Conservation (phyloP, 176 grass and related monocot species). For the Aechmea fasciata region DNA sequence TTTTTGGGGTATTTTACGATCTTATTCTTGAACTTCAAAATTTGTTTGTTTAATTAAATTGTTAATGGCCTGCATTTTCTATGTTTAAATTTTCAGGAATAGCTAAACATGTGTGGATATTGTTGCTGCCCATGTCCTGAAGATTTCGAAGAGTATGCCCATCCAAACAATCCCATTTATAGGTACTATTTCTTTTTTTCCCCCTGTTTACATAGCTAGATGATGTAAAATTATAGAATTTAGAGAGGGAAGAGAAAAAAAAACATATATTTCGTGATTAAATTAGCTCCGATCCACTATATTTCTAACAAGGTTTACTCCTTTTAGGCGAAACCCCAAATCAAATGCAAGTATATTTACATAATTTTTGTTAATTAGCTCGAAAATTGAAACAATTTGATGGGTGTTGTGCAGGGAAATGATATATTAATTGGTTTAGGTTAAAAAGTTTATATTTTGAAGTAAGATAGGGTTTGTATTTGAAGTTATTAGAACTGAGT, state of each 20-base stretch:
- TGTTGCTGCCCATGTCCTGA: too few relatives aligned
- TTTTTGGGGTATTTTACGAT: too few relatives aligned
- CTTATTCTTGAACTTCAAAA: too few relatives aligned
- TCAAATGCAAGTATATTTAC: neutral
- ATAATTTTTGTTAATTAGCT: neutral
- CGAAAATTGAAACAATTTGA: neutral
- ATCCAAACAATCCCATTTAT: too few relatives aligned
- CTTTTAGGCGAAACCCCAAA: neutral
- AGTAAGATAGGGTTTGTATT: conserved; percentile 1
- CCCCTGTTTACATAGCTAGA: too few relatives aligned
- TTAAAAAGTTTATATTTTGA: too few relatives aligned
- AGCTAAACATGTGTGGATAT: too few relatives aligned
- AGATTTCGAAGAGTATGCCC: too few relatives aligned
- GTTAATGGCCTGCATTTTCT: too few relatives aligned
- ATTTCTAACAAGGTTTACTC: neutral
- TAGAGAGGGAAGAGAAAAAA: neutral
- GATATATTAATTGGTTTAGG: neutral
- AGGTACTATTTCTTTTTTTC: neutral
- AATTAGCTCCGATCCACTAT: neutral
- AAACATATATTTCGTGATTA: neutral
- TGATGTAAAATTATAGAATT: neutral
- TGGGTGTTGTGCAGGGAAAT: neutral
- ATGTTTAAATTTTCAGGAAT: too few relatives aligned
- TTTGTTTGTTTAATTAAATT: too few relatives aligned
- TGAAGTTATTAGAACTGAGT: conserved; percentile 4